These are phyloP conservation scores for Aspergillus transmontanensis DNA, from an alignment of 2,329 filamentous ascomycete genomes.

Conservation along the genomic window DNA sequence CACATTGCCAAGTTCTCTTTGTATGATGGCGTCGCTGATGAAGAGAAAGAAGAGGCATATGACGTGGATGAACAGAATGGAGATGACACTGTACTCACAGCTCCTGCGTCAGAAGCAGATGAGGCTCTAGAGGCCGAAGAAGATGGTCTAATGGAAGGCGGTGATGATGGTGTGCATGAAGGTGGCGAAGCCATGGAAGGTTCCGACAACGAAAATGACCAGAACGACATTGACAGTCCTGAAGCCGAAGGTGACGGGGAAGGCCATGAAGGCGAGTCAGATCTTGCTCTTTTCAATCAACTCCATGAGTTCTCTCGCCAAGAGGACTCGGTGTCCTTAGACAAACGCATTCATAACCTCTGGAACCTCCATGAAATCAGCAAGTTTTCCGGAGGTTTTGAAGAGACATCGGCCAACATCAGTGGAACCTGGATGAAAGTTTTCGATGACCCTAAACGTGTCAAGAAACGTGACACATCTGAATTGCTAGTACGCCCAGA, in stretches of 20 bases:
- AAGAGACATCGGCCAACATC: constrained; percentile 32
- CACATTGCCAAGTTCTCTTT: constrained; percentile 29
- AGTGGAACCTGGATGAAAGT: constrained; percentile 35
- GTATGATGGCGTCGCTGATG: constrained; percentile 29
- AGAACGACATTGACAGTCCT: constrained; percentile 20
- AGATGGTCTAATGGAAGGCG: constrained; percentile 17
- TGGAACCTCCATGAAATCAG: constrained; percentile 43
- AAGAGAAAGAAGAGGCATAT: constrained; percentile 23
- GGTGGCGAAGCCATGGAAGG: constrained; percentile 18
- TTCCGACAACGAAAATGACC: constrained; percentile 20
- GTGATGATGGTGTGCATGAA: constrained; percentile 21
- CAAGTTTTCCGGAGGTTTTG: constrained; percentile 38
- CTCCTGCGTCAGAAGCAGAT: constrained; percentile 15
- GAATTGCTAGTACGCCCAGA: constrained; percentile 30
- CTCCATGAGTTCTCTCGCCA: constrained; percentile 26
- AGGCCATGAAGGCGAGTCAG: constrained; percentile 24
- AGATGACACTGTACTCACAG: constrained; percentile 13
- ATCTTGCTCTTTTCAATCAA: constrained; percentile 24
- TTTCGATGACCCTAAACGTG: constrained; percentile 34
- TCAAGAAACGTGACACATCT: constrained; percentile 32
- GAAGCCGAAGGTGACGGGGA: constrained; percentile 23
- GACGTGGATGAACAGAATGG: constrained; percentile 22
- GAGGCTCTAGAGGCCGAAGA: constrained; percentile 21
- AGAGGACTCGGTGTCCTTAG: constrained; percentile 27
- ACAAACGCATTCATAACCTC: constrained; percentile 34